A percentile compares a stretch with the other conserved stretches of the same genome.
Evolutionary conservation across 768 basidiomycete genomes (phyloP).

Genomic region (Panaeolus papilionaceus): DNA sequence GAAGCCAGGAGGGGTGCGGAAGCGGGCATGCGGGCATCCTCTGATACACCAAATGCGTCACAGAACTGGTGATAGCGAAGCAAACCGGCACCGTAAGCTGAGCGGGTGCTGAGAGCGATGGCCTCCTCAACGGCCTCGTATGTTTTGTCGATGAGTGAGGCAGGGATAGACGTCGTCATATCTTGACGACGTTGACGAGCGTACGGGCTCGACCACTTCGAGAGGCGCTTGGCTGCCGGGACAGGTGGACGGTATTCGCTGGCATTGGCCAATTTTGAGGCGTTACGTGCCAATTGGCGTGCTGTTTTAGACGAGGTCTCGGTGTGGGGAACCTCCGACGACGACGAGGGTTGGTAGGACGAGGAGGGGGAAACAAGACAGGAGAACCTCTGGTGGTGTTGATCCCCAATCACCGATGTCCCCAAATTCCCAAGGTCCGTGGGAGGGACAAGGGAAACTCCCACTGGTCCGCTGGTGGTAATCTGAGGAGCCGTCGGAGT

Average conservation of each 20-base stretch:
- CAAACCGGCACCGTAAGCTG: constrained; percentile 38
- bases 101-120: constrained; percentile 26
- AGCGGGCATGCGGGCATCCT: constrained; percentile 36
- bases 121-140: constrained; percentile 18
- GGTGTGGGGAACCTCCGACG: background rate
- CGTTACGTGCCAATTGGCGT: background rate
- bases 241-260: constrained; percentile 26
- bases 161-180: constrained; percentile 18
- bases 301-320: background rate
- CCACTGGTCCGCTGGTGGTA: too few species aligned
- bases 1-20: constrained; percentile 31
- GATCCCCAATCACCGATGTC: too few species aligned
- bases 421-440: too few species aligned
- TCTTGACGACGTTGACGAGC: background rate
- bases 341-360: background rate
- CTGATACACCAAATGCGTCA: constrained; percentile 32
- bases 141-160: constrained; percentile 13
- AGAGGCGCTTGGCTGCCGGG: constrained; percentile 23
- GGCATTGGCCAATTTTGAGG: background rate
- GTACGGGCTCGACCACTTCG: constrained; percentile 28
- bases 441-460: too few species aligned
- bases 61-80: constrained; percentile 43
- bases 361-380: too few species aligned
- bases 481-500: too few species aligned
- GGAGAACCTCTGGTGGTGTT: too few species aligned